phyloP scores from a whole-genome alignment of 176 grass and related monocot species.

The Oryza punctata region DNA sequence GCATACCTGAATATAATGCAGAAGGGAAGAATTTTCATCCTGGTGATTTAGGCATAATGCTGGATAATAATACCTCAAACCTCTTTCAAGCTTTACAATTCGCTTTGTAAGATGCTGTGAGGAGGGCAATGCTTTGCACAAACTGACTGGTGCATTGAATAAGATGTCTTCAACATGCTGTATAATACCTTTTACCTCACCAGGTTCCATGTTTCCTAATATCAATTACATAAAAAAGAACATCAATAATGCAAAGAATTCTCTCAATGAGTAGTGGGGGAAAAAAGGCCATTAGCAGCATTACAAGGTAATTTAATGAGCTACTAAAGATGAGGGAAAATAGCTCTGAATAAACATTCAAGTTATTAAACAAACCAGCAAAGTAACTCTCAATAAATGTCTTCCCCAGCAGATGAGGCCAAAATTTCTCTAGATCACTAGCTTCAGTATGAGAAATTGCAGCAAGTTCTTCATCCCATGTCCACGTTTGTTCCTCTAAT shows the following conservation, averaged over 20 bases:
- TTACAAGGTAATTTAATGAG: constrained; percentile 10
- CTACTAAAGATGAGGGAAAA: too few species aligned
- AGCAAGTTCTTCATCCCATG: constrained; percentile 83
- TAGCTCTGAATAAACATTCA: too few species aligned
- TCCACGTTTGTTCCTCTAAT: constrained; percentile 74
- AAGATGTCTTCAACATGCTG: constrained; percentile 64
- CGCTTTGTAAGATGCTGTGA: constrained; percentile 73
- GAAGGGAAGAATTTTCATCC: constrained; percentile 89
- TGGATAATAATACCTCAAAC: constrained; percentile 70
- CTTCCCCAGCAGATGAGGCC: constrained; percentile 64
- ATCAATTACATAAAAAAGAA: constrained; percentile 24
- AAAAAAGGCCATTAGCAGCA: background rate
- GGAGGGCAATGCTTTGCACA: constrained; percentile 57
- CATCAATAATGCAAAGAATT: constrained; percentile 7
- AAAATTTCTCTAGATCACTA: constrained; percentile 54
- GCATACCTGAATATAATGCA: constrained; percentile 90
- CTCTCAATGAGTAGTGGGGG: background rate
- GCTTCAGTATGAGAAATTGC: constrained; percentile 72
- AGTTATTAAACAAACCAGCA: constrained; percentile 57
- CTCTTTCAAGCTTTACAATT: constrained; percentile 81
- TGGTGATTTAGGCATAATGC: constrained; percentile 64
- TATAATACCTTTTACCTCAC: constrained; percentile 58
- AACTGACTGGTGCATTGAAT: constrained; percentile 46
- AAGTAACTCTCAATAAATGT: constrained; percentile 84
- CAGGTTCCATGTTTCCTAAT: constrained; percentile 65